Conservation (phyloP, 257 asterid genomes). For the Nicotiana paniculata region DNA sequence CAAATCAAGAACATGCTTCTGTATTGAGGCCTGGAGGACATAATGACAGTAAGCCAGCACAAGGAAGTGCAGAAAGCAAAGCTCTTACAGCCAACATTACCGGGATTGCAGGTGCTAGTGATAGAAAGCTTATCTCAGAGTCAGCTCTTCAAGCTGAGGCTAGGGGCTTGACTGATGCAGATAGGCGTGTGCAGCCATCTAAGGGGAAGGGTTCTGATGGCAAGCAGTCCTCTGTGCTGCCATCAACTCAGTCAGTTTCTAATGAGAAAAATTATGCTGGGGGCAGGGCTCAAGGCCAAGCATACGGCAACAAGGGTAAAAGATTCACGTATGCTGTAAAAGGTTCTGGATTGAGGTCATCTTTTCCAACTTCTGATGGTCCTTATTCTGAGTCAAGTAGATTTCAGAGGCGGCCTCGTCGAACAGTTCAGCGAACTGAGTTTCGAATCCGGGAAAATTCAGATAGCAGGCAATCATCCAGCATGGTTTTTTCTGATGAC, state of each 20-base stretch:
- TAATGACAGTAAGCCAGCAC: constrained; percentile 25
- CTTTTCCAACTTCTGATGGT: constrained; percentile 32
- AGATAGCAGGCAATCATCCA: constrained; percentile 48
- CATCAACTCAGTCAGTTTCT: constrained; percentile 27
- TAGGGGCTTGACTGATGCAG: constrained; percentile 30
- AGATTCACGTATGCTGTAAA: constrained; percentile 68
- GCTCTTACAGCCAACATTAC: constrained; percentile 19
- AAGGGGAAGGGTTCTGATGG: constrained; percentile 39
- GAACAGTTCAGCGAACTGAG: constrained; percentile 66
- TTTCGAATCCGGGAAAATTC: constrained; percentile 69
- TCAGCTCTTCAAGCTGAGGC: constrained; percentile 34
- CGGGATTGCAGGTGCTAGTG: constrained; percentile 28
- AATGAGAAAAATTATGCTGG: constrained; percentile 41
- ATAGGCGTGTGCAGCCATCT: constrained; percentile 22
- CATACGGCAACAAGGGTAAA: constrained; percentile 57
- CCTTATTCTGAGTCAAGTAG: constrained; percentile 41
- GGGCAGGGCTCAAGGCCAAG: constrained; percentile 37
- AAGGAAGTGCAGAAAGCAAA: constrained; percentile 17
- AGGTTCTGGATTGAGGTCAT: constrained; percentile 42
- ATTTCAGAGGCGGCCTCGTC: constrained; percentile 67
- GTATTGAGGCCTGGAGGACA: constrained; percentile 32
- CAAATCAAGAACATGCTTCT: constrained; percentile 36
- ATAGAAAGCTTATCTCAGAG: constrained; percentile 25
- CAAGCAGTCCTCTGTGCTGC: constrained; percentile 30
- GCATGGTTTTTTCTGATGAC: constrained; percentile 25